Conservation (phyloP, 2,329 filamentous ascomycete species). For the Pyricularia sp. region DNA sequence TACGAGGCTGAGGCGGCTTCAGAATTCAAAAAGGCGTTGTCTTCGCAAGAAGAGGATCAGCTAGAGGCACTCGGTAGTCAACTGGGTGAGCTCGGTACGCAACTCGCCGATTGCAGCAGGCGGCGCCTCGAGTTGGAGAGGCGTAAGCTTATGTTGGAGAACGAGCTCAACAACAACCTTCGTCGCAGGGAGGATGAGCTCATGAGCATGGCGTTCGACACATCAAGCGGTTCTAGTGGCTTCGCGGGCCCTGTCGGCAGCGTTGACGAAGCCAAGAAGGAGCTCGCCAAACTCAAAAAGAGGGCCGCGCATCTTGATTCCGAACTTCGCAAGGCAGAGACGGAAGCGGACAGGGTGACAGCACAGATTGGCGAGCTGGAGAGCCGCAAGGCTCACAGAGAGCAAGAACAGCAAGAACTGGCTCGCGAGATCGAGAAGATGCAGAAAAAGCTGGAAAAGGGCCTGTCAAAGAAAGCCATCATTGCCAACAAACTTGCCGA, state of each 20-base stretch:
- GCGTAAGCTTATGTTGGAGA: conserved; percentile 74
- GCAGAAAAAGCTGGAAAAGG: conserved; percentile 86
- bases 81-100: conserved; percentile 65
- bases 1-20: conserved; percentile 74
- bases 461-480: conserved; percentile 76
- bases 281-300: conserved; percentile 70
- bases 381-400: conserved; percentile 48
- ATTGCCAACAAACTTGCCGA: conserved; percentile 70
- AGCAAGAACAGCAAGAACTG: conserved; percentile 66
- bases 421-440: conserved; percentile 72
- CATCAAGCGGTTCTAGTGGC: conserved; percentile 5
- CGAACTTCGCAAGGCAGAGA: conserved; percentile 67
- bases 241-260: conserved; percentile 43
- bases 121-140: conserved; percentile 69
- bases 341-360: conserved; percentile 49
- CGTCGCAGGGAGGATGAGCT: conserved; percentile 82
- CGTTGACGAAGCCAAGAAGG: conserved; percentile 69
- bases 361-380: conserved; percentile 47
- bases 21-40: conserved; percentile 87
- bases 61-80: conserved; percentile 61
- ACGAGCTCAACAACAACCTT: conserved; percentile 82
- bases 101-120: conserved; percentile 67
- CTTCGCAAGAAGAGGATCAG: conserved; percentile 70
- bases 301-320: conserved; percentile 56
- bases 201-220: conserved; percentile 63